Evolutionary conservation across 1,284 basidiomycete species (phyloP), one percentile per base, ranked within the genome.

Genomic region (Coniferiporia sulphurascens): DNA sequence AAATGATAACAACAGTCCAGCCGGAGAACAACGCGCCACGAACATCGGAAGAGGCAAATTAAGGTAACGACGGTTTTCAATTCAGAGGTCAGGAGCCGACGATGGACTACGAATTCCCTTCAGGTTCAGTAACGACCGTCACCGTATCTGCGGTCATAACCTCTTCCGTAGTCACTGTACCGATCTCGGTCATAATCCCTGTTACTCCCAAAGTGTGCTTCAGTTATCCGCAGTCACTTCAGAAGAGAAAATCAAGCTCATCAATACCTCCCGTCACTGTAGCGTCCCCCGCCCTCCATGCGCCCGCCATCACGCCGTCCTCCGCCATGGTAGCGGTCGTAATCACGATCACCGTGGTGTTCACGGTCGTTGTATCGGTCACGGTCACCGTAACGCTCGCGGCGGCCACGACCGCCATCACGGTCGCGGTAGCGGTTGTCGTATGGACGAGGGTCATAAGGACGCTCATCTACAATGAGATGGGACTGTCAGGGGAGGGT

Each of bases 391-490:
- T 79, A 74, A 65, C 71, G 67, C n/a, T 70, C 65, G 53, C 67
- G 66, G 43, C 70, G 69, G 49, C 67, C 65, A 21, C 68, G 63
- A 36, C 70, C n/a, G n/a, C n/a, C 65, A 32, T 75, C 73, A 35
- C 52, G 52, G 59, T 69, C 62, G 22, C 85, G 82, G 72, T 91
- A 91, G 62, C 89, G 87, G 64, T 82, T 84, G 70, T 91, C 89
- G 70, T 90, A 91, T 0, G 89, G 89, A 58, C 87, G 81, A 56
- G 87, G 90, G 70, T 89, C 89, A 66, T 92, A 92, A 0, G 82
- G 86, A 45, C 89, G 80, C 69, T 92, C 87, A 64, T 78, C 87
- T 83, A 60, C 44, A 56, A 55, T 49, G 4, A 50, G 27, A 49
- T 13, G 21, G n/a, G 15, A 32, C 34, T 13, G 36, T 38, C 12